phyloP scores from a whole-genome alignment of 345 rosid species.

The Eucalyptus curtisii region DNA sequence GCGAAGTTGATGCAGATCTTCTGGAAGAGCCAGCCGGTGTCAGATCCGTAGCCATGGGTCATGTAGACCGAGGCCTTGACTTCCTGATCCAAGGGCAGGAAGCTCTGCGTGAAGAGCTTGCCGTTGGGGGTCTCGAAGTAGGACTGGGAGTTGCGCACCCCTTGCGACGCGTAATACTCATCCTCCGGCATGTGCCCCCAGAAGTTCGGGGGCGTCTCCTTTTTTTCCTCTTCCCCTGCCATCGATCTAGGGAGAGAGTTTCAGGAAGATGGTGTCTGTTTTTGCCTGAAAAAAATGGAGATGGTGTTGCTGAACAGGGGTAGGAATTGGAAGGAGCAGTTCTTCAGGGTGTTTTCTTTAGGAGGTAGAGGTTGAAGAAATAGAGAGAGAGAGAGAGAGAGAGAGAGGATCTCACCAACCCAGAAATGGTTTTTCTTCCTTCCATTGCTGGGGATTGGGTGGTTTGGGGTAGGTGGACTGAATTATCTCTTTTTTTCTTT shows the following conservation, averaged over 20 bases:
- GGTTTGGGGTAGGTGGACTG: not conserved
- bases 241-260: not conserved
- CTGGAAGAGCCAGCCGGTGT: constrained; percentile 89
- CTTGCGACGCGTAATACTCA: constrained; percentile 79
- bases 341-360: not conserved
- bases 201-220: constrained; percentile 42
- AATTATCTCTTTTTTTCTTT: not conserved
- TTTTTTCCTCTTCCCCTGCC: constrained; percentile 1
- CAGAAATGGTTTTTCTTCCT: not conserved
- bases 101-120: constrained; percentile 75
- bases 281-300: not conserved
- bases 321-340: not conserved
- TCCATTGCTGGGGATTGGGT: not conserved
- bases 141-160: constrained; percentile 58
- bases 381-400: not conserved
- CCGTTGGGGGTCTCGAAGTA: constrained; percentile 86
- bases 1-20: constrained; percentile 71
- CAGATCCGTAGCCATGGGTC: constrained; percentile 94
- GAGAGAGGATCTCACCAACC: not conserved
- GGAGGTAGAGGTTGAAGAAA: not conserved
- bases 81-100: constrained; percentile 56
- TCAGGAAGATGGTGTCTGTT: not conserved
- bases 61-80: constrained; percentile 72
- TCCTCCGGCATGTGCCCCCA: constrained; percentile 91
- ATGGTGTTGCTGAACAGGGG: not conserved